Evolutionary conservation across 2,329 filamentous ascomycete species (phyloP), one percentile per base, ranked within the genome.

Genomic region (Didymella keratinophila): DNA sequence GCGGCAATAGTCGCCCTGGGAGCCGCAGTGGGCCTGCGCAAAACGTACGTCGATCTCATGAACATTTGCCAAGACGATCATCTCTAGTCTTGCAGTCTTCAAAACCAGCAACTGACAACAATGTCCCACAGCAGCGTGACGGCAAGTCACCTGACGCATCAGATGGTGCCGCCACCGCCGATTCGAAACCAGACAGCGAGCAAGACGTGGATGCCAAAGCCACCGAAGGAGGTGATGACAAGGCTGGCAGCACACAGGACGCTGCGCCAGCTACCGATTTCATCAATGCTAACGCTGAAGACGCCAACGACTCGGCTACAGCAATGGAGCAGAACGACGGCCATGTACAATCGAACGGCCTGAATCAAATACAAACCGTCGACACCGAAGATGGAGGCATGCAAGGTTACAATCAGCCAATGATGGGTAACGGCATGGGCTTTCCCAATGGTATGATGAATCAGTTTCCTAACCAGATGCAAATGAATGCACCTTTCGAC

Each of bases 391-490:
- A 71, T 52, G 60, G 49, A 46, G 65, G 66, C 30, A 59, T 67
- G 48, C 59, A 64, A 32, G 48, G 56, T 39, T 73, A 67, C 60
- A 60, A 68, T 42, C 67, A 70, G 50, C 54, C 63, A 18, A 73
- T 70, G 64, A 73, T 74, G 71, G 58, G 64, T 42, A 62, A 65
- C 54, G 67, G 61, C 18, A 73, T 67, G 59, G 55, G 63, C 37
- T 71, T 65, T 37, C 43, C 53, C 36, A 63, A 66, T 30, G 70
- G 66, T 25, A 74, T 75, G 71, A 74, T 75, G 68, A 72, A 72
- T 57, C 68, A 72, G 64, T 87, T 84, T 76, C 81, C 84, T 70
- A 84, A 88, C 71, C 88, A 89, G 66, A 56, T 56, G 66, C 63
- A 74, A 49, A 76, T 79, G 65, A 76, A 78, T 60, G 68, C 74